phyloP scores from a whole-genome alignment of 2,329 filamentous ascomycete species.

The Chalaropsis ovoidea region DNA sequence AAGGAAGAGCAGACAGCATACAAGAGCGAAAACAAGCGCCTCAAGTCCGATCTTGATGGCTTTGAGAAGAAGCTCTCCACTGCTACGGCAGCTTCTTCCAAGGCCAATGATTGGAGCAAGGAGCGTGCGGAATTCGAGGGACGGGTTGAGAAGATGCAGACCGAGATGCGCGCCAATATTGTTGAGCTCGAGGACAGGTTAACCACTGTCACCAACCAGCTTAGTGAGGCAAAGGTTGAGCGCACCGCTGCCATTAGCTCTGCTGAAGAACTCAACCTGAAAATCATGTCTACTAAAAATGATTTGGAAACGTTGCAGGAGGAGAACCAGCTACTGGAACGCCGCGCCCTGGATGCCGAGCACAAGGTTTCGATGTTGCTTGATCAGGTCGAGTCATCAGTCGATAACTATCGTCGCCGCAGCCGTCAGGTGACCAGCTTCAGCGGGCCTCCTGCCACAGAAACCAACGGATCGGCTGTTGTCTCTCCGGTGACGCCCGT shows the following conservation, averaged over 20 bases:
- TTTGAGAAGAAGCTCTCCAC: conserved; percentile 46
- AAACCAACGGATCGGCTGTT: conserved; percentile 36
- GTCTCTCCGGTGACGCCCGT: conserved; percentile 24
- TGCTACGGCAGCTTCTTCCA: conserved; percentile 33
- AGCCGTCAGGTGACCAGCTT: conserved; percentile 47
- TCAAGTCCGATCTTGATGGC: conserved; percentile 71
- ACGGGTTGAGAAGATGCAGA: conserved; percentile 59
- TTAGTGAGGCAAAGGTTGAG: conserved; percentile 54
- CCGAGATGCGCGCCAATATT: conserved; percentile 56
- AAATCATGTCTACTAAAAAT: conserved; percentile 50
- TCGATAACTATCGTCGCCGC: conserved; percentile 85
- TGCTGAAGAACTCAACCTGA: conserved; percentile 44
- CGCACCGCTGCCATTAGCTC: conserved; percentile 55
- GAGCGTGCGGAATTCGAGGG: conserved; percentile 59
- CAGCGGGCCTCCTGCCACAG: conserved; percentile 21
- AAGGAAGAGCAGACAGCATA: conserved; percentile 93
- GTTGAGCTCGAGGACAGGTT: conserved; percentile 63
- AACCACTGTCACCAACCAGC: conserved; percentile 55
- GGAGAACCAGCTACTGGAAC: conserved; percentile 72
- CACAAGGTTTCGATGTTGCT: conserved; percentile 85
- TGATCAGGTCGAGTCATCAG: conserved; percentile 86
- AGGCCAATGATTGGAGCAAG: conserved; percentile 57
- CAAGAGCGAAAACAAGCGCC: conserved; percentile 71
- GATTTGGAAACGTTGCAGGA: conserved; percentile 73
- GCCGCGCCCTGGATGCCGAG: conserved; percentile 79